phyloP scores from a whole-genome alignment of 1,284 basidiomycete species.

The Xanthoconium separans region DNA sequence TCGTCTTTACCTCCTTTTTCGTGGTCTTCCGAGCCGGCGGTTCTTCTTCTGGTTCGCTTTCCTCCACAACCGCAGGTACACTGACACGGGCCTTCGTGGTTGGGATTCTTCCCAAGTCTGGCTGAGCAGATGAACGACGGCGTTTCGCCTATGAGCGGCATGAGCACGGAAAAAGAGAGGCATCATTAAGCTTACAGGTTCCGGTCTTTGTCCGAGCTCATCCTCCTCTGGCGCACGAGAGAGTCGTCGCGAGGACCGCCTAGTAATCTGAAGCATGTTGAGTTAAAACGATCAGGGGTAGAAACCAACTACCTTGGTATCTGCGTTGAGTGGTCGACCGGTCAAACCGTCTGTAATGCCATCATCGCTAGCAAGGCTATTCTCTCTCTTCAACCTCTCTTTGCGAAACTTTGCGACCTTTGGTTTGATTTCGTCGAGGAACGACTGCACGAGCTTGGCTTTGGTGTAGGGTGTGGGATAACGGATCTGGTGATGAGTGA shows the following conservation, averaged over 20 bases:
- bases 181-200: slow-evolving; percentile 42
- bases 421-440: slow-evolving; percentile 74
- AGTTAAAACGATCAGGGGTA: slow-evolving; percentile 7
- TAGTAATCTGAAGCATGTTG: slow-evolving; percentile 21
- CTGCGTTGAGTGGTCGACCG: slow-evolving; percentile 55
- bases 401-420: slow-evolving; percentile 61
- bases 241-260: slow-evolving; percentile 44
- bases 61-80: slow-evolving; percentile 58
- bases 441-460: slow-evolving; percentile 78
- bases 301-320: slow-evolving; percentile 41
- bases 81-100: slow-evolving; percentile 37
- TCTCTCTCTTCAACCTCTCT: slow-evolving; percentile 63
- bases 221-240: slow-evolving; percentile 48
- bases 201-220: slow-evolving; percentile 40
- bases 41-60: slow-evolving; percentile 72
- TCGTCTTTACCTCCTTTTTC: slow-evolving; percentile 47
- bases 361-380: slow-evolving; percentile 72
- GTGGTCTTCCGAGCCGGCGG: slow-evolving; percentile 58
- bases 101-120: slow-evolving; percentile 54
- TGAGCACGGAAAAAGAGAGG: slow-evolving; percentile 6
- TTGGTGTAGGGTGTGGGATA: slow-evolving; percentile 85
- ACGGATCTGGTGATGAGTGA: slow-evolving; percentile 79
- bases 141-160: slow-evolving; percentile 49
- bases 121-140: slow-evolving; percentile 68
- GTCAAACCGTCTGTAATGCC: slow-evolving; percentile 79